Evolutionary conservation across 1,139 yeast genomes (phyloP), one percentile per base, ranked within the genome.

Genomic region (Sugiyamaella sp.): DNA sequence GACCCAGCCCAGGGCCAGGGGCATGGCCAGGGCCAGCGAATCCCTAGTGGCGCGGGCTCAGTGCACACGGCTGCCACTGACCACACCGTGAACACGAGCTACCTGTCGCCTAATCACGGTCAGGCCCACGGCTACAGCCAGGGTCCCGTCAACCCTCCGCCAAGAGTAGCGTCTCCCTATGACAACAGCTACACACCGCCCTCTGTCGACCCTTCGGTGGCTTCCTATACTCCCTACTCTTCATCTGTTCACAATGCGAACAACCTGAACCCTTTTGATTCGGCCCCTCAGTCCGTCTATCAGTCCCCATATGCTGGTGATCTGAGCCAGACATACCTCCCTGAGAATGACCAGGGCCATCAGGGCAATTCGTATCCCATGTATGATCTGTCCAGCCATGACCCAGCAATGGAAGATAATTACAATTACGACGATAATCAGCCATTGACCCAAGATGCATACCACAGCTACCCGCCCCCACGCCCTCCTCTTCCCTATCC

Each of bases 321-420:
- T 48, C 22, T 44, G 24, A 44, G 48, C 29, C 48, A 44, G 29
- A 29, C 48, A 5, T 44, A 44, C 33, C 39, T 25, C 2, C 48
- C 48, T 21, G 45, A 41, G 17, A 21, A 33, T 4, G 41, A 35
- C 39, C 29, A 41, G 14, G 16, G 33, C 19, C 45, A 41, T 19
- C 27, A 40, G 10, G 29, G 16, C 8, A 40, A 60, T 4, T 50
- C 60, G 17, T 61, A 61, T 39, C 65, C 53, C 21, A 55, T 62
- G 59, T 60, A 63, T 45, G 66, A 62, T 25, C 46, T 63, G 50
- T 52, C 55, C 12, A 51, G 49, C 24, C 62, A 60, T 35, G 63
- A 55, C 20, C 40, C 49, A 8, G 55, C 60, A n/a, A 44, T 58
- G 55, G 61, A 56, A 8, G 62, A 60, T 20, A 54, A 49, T 20